Conservation (phyloP, 768 basidiomycete species). For the Serendipita sp. region DNA sequence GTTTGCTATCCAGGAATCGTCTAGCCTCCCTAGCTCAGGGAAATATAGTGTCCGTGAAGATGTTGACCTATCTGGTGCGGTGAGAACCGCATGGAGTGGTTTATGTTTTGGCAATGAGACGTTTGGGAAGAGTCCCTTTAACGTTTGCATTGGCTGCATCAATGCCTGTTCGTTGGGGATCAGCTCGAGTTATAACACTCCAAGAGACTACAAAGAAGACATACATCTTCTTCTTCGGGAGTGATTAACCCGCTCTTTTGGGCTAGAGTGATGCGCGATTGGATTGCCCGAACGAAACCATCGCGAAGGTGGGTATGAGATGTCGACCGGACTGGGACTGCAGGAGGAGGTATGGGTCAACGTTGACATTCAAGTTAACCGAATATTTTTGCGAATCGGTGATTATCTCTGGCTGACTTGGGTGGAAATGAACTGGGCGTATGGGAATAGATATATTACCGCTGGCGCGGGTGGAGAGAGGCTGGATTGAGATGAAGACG, state of each 20-base stretch:
- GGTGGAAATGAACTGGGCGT: too few relatives aligned
- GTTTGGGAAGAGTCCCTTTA: conserved; percentile 64
- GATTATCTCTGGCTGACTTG: too few relatives aligned
- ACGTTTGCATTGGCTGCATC: conserved; percentile 47
- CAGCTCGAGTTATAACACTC: too few relatives aligned
- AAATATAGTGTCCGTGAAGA: conserved; percentile 42
- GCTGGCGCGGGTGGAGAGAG: too few relatives aligned
- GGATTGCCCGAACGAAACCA: conserved; percentile 63
- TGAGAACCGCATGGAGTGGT: conserved; percentile 52
- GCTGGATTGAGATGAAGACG: background rate
- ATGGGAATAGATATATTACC: too few relatives aligned
- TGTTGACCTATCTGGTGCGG: conserved; percentile 32
- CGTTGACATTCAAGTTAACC: too few relatives aligned
- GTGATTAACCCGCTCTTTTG: conserved; percentile 37
- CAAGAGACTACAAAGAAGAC: background rate
- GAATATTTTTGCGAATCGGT: too few relatives aligned
- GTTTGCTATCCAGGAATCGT: conserved; percentile 55
- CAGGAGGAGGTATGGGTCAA: background rate
- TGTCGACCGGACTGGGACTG: conserved; percentile 69
- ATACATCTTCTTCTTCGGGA: conserved; percentile 35
- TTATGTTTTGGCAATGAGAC: conserved; percentile 48
- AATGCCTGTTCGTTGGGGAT: conserved; percentile 16
- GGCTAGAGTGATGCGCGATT: conserved; percentile 37
- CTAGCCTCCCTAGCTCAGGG: conserved; percentile 55
- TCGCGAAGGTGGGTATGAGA: conserved; percentile 68